These are phyloP conservation scores for Salvia splendens DNA, from an alignment of 257 asterid genomes.

Conservation along the genomic window DNA sequence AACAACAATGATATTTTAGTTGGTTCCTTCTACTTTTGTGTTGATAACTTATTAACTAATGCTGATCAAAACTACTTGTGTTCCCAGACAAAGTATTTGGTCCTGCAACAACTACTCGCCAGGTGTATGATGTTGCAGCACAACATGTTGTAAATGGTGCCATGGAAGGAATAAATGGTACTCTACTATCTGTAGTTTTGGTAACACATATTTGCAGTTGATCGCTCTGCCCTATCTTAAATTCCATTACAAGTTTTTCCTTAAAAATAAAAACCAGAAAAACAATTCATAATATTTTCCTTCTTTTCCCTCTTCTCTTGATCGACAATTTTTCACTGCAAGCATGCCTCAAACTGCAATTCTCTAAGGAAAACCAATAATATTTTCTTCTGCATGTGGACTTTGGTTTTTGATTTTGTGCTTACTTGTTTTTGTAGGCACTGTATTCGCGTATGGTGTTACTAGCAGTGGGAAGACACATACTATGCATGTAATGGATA, in stretches of 20 bases:
- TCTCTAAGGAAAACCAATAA: background rate
- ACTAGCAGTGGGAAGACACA: conserved; percentile 94
- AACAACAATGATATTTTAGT: background rate
- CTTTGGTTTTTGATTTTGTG: conserved; percentile 17
- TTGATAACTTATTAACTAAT: conserved; percentile 1
- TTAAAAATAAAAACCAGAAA: conserved; percentile 5
- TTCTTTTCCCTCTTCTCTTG: background rate
- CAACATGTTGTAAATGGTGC: conserved; percentile 79
- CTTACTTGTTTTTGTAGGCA: conserved; percentile 50
- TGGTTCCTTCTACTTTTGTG: conserved; percentile 12
- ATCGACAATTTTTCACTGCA: background rate
- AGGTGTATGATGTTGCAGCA: conserved; percentile 85
- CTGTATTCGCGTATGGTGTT: conserved; percentile 85
- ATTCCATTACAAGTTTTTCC: conserved; percentile 2
- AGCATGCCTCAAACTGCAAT: conserved; percentile 13
- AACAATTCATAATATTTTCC: background rate
- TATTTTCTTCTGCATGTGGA: conserved; percentile 28
- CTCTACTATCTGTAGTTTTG: conserved; percentile 12
- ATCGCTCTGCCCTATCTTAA: background rate
- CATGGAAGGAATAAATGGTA: conserved; percentile 85
- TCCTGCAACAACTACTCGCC: conserved; percentile 92
- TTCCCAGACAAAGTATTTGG: conserved; percentile 80
- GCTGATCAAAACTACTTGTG: conserved; percentile 24
- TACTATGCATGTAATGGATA: conserved; percentile 75
- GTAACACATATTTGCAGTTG: conserved; percentile 1